Base-by-base conservation (phyloP, 805 yeast species). In the Wickerhamomyces kurtzmanii region DNA sequence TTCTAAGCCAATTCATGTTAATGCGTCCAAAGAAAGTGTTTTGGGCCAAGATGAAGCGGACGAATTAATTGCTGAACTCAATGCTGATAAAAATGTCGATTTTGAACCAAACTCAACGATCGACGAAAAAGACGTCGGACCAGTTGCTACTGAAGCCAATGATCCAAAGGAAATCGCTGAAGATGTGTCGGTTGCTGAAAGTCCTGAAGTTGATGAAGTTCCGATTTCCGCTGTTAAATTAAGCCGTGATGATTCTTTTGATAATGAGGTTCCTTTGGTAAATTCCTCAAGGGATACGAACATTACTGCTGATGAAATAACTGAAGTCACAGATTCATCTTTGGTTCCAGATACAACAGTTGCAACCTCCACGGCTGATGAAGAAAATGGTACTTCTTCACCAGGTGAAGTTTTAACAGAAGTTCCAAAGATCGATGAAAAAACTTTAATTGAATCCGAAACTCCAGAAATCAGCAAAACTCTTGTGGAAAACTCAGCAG, bases 51-150 rank as follows among this genome's bases (percentile, higher is more conserved):
- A 23, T 8, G 20, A 21, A 14, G 19, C 10, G 16, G 23, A 17
- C 3, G 31, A 27, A 4, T 26, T 22, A 15, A 17, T 17, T 15
- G 26, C 19, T 22, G 36, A 26, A 8, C 28, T 27, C 13, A 5
- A 20, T 8, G 33, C 32, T 15, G 34, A 10, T 12, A 15, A 20
- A 15, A 19, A n/a, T 10, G 33, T 29, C 12, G 20, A 30, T 12
- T 27, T 24, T 24, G 36, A 34, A 16, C 40, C 42, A 17, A 31
- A 23, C 11, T 15, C 26, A 8, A 22, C 33, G 3, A 37, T 36
- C 19, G 37, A 28, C 22, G 23, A 17, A 17, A 25, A 31, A 29
- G 23, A 23, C 22, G 33, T 23, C 23, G 29, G 26, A 17, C 4
- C 24, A 18, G 27, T 26, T 24, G 18, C 28, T 26, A 9, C 26